Evolutionary conservation across 768 basidiomycete genomes (phyloP), one percentile per base, ranked within the genome.

Genomic region (Amanita rubescens): DNA sequence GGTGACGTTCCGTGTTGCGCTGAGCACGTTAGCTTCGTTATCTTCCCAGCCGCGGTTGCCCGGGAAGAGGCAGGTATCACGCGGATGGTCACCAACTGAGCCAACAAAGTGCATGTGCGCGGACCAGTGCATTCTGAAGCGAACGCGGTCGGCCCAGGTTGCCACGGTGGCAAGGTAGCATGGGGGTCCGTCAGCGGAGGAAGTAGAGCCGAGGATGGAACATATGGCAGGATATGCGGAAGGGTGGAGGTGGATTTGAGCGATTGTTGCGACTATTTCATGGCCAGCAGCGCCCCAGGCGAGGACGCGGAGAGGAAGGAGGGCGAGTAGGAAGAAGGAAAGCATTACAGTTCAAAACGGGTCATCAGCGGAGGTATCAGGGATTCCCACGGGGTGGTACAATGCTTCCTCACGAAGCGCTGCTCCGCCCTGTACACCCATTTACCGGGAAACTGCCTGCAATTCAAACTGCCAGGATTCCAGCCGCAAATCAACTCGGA

Each of bases 241-340:
- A 0, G 90, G 89, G 65, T 90, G 80, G 2, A 97, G 78, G 65
- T 96, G 82, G 55, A 94, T 90, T 65, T 97, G 88, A 1, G 95
- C 95, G 53, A 98, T 88, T 3, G 94, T 95, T 1, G 94, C 94
- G 5, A 92, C 81, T 30, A 96, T 85, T 72, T 96, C 89, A 61
- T 97, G 94, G 3, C 94, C 92, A 56, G 70, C 74, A 49, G 73
- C 71, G 42, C 74, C 75, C 75, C 75, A 76, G 39, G 64, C 74
- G 52, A 62, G 55, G 25, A 59, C 65, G 37, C 22, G 19, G n/a
- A 15, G 15, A 5, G 54, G 47, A n/a, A 20, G 32, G 39, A 11
- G 24, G 4, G 51, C 41, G 25, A 53, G 43, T 30, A 38, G 43
- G 52, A 37, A 8, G 37, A 27, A 15, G 10, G 24, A 24, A 27